Base-by-base conservation (phyloP, 2,329 filamentous ascomycete genomes). In the Atkinsonella texensis region DNA sequence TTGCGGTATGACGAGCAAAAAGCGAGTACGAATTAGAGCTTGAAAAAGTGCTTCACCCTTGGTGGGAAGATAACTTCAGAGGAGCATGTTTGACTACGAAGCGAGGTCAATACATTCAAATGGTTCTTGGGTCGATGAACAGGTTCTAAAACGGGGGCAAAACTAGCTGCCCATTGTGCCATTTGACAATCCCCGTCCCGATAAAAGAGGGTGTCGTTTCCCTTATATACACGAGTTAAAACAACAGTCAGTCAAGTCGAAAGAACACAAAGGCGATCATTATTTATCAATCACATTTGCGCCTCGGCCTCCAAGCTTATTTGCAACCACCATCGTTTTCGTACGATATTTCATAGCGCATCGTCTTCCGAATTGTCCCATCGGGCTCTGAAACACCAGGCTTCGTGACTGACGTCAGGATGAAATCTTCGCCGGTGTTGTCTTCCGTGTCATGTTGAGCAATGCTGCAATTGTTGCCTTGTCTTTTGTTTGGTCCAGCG, bases 361-460 rank as follows among this genome's bases (percentile, higher is more conserved):
- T 67, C 28, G 66, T 68, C 55, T 68, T 69, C 12, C 65, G 58
- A 51, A 70, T 68, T 11, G 59, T 59, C 31, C 50, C 52, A 31
- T 59, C 52, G 3, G 13, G 15, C 31, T 41, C 38, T 6, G n/a
- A 17, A 12, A 31, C 38, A 18, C 35, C 35, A 11, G 35, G 47
- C 35, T 53, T 45, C 51, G 58, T 43, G 11, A 62, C 42, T 2
- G 58, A 52, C 4, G 63, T 58, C 15, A 70, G 38, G 32, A 69
- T 66, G 32, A 63, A 63, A 52, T 70, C 65, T 51, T 68, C 64
- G 46, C 68, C 69, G 7, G 56, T 58, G 13, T 63, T 62, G 11
- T 63, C 60, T 45, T 44, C 31, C 2, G 8, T 32, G 7, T 52
- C 55, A 18, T 57, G 54, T 4, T 63, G 60, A 7, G 67, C 58